phyloP scores from a whole-genome alignment of 2,329 filamentous ascomycete species.

The Monilinia polystroma region DNA sequence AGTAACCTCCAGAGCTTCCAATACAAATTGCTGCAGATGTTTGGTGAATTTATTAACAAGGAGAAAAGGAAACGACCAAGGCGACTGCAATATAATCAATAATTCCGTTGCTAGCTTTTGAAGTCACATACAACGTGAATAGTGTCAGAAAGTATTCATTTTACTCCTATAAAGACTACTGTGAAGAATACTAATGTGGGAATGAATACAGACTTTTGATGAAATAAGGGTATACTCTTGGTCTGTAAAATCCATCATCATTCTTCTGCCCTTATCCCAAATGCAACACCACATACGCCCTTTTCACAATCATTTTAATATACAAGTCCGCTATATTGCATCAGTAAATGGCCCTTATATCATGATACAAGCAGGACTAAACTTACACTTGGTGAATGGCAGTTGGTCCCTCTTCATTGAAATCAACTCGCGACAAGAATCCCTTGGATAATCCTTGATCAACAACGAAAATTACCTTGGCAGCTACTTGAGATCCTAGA shows the following conservation, averaged over 20 bases:
- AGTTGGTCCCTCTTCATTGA: constrained; percentile 40
- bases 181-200: too few species aligned
- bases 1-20: too few species aligned
- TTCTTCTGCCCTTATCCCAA: constrained; percentile 1
- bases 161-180: constrained; percentile 3
- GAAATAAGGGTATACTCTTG: constrained; percentile 21
- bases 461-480: constrained; percentile 68
- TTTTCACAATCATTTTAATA: constrained; percentile 3
- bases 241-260: constrained; percentile 16
- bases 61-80: not conserved
- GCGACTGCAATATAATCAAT: not conserved
- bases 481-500: constrained; percentile 69
- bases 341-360: constrained; percentile 2
- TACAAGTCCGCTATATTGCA: constrained; percentile 22
- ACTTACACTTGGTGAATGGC: constrained; percentile 42
- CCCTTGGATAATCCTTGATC: constrained; percentile 63
- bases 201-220: not conserved
- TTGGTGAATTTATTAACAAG: not conserved
- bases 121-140: not conserved
- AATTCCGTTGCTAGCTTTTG: not conserved
- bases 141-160: constrained; percentile 2
- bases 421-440: constrained; percentile 59
- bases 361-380: not conserved
- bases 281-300: constrained; percentile 15
- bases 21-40: not conserved